These are phyloP conservation scores for Arthrobotrys sinensis DNA, from an alignment of 2,329 filamentous ascomycete genomes.

Conservation along the genomic window DNA sequence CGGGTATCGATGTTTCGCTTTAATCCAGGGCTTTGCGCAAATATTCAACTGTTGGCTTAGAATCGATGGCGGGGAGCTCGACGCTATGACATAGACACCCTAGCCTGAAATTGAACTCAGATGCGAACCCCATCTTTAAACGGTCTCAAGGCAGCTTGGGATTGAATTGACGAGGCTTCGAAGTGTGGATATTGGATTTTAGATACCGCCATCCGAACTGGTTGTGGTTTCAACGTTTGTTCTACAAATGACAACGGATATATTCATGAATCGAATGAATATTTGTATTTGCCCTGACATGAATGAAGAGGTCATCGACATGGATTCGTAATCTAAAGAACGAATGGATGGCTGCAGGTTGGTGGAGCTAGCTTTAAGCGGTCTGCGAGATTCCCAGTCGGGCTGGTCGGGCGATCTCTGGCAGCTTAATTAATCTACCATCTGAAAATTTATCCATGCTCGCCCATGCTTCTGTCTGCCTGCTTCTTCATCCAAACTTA, in stretches of 20 bases:
- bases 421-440: not conserved
- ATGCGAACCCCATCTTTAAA: not conserved
- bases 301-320: not conserved
- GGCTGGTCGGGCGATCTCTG: slow-evolving; percentile 25
- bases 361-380: slow-evolving; percentile 4
- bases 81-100: slow-evolving; percentile 13
- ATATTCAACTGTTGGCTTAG: too few relatives aligned
- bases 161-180: not conserved
- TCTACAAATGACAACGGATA: not conserved
- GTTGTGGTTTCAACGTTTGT: too few relatives aligned
- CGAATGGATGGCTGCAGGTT: slow-evolving; percentile 3
- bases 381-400: slow-evolving; percentile 4
- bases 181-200: too few relatives aligned
- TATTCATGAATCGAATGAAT: not conserved
- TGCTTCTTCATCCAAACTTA: not conserved
- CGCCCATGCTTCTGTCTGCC: not conserved
- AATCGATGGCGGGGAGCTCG: slow-evolving; percentile 9
- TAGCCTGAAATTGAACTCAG: slow-evolving; percentile 9
- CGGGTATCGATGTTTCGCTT: too few relatives aligned
- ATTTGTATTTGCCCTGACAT: too few relatives aligned
- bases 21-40: too few relatives aligned
- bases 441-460: slow-evolving; percentile 35
- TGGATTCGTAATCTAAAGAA: not conserved
- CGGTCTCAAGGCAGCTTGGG: not conserved
- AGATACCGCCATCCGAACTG: too few relatives aligned